These are phyloP conservation scores for Macrophomina phaseolina DNA, from an alignment of 2,329 filamentous ascomycete species.

Conservation along the genomic window DNA sequence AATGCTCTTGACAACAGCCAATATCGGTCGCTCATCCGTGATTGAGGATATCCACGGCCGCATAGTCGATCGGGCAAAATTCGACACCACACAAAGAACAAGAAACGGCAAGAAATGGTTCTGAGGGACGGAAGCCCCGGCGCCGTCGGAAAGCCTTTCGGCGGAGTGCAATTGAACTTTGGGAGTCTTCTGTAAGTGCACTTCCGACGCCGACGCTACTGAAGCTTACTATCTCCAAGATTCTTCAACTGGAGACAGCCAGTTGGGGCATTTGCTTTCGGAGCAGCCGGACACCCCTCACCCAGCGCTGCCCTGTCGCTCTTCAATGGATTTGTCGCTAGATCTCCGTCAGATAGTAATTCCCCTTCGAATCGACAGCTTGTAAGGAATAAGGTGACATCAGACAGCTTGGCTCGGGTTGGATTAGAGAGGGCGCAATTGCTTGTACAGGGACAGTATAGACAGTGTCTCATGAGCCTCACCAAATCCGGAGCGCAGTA, in stretches of 20 bases:
- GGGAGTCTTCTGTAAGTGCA: background rate
- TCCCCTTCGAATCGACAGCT: background rate
- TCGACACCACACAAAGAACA: slow-evolving; percentile 34
- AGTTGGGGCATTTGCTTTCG: background rate
- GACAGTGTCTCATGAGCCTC: slow-evolving; percentile 36
- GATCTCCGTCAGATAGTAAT: background rate
- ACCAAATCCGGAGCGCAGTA: slow-evolving; percentile 12
- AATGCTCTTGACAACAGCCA: slow-evolving; percentile 31
- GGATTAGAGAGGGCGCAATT: slow-evolving; percentile 36
- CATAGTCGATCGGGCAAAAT: slow-evolving; percentile 37
- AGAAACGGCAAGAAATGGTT: slow-evolving; percentile 13
- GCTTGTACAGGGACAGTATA: slow-evolving; percentile 36
- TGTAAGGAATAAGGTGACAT: slow-evolving; percentile 22
- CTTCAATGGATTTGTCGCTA: background rate
- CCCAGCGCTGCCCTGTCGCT: background rate
- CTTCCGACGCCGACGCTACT: background rate
- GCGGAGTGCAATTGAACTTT: background rate
- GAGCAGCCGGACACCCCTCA: background rate
- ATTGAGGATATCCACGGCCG: slow-evolving; percentile 35
- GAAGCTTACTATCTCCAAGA: background rate
- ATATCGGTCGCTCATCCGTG: slow-evolving; percentile 29
- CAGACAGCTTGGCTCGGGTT: slow-evolving; percentile 30
- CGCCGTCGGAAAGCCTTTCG: too few species aligned
- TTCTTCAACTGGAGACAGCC: background rate
- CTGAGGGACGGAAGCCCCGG: background rate